Conservation (phyloP, 1,139 yeast species). For the Kurtzmaniella natalensis region DNA sequence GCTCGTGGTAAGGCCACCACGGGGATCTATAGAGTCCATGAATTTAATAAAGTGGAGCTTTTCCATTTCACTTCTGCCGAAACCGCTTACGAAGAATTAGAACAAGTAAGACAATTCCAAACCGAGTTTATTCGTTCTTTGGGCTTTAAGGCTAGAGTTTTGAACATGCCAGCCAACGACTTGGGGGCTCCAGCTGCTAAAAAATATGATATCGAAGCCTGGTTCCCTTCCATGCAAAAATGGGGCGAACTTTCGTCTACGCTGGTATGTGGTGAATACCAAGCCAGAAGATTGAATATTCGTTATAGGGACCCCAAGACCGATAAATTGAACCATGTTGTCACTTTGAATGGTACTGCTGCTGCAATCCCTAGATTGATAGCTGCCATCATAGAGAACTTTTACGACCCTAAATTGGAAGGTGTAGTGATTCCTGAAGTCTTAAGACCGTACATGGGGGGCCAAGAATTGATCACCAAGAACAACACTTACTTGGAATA, state of each 20-base stretch:
- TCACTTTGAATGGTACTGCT: conserved; percentile 93
- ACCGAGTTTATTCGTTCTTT: conserved; percentile 56
- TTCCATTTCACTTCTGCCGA: conserved; percentile 67
- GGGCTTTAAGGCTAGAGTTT: conserved; percentile 76
- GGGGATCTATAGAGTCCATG: conserved; percentile 94
- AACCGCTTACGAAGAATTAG: conserved; percentile 48
- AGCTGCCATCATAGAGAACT: conserved; percentile 82
- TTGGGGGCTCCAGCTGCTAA: conserved; percentile 91
- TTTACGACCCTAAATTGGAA: conserved; percentile 56
- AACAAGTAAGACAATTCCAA: conserved; percentile 62
- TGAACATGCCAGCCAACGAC: conserved; percentile 88
- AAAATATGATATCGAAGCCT: conserved; percentile 92
- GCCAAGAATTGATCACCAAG: conserved; percentile 32
- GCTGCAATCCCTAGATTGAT: conserved; percentile 92
- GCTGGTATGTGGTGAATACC: conserved; percentile 91
- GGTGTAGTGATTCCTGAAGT: conserved; percentile 66
- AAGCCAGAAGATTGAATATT: conserved; percentile 77
- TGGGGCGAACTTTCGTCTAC: conserved; percentile 95
- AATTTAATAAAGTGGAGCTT: conserved; percentile 93
- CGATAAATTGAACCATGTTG: conserved; percentile 47
- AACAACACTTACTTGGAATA: too few relatives aligned
- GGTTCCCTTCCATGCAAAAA: conserved; percentile 95
- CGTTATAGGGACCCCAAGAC: conserved; percentile 35
- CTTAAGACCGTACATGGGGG: conserved; percentile 65
- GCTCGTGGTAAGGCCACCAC: conserved; percentile 91